Evolutionary conservation across 2,329 filamentous ascomycete genomes (phyloP).

Genomic region (Cladosporium austrohemisphaericum): DNA sequence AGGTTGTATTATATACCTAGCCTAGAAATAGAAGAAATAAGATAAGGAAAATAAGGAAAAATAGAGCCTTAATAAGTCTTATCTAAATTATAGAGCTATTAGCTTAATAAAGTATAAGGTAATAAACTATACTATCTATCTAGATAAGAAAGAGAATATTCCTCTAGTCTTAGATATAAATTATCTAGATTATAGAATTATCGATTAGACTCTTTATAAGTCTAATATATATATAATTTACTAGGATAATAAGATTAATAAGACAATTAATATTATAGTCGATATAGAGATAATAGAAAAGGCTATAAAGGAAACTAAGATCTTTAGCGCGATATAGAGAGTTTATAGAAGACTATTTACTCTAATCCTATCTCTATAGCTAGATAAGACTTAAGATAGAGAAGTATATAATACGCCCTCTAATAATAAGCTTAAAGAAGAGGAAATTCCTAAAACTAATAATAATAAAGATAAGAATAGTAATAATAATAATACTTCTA

Average conservation of each 20-base stretch:
- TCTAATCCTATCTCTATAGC: no score
- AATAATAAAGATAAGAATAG: neutral
- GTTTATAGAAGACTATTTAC: neutral
- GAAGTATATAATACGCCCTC: neutral
- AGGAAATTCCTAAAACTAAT: conserved; percentile 8
- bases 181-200: neutral
- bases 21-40: neutral
- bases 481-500: neutral
- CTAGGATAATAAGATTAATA: conserved; percentile 6
- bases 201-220: neutral
- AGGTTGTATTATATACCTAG: neutral
- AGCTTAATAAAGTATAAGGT: no score
- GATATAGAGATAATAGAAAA: neutral
- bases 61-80: neutral
- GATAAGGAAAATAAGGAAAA: neutral
- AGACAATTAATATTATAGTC: neutral
- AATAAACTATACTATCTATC: no score
- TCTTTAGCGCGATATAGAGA: neutral
- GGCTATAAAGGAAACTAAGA: conserved; percentile 1
- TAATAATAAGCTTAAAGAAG: conserved; percentile 7
- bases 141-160: neutral
- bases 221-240: neutral
- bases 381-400: neutral
- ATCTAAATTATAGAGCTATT: neutral
- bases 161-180: neutral